These are phyloP conservation scores for Candida labiduridarum DNA, from an alignment of 1,139 yeast genomes.

Conservation along the genomic window DNA sequence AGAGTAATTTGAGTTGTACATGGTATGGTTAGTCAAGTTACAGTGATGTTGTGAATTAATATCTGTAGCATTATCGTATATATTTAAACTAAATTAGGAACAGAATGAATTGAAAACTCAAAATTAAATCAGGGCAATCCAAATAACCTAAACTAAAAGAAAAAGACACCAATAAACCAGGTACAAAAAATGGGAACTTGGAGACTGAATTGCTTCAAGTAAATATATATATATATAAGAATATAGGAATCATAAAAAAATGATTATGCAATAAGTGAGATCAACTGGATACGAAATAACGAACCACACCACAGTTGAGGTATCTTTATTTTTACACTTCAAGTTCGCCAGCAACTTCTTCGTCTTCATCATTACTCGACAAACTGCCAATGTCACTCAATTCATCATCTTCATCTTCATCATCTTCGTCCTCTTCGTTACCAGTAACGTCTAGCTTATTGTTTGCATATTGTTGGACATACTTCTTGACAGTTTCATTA, in stretches of 20 bases:
- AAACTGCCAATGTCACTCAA: slow-evolving; percentile 53
- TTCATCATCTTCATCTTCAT: slow-evolving; percentile 51
- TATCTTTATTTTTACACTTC: slow-evolving; percentile 4
- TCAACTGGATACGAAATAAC: not conserved
- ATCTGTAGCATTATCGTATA: not conserved
- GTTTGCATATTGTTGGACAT: slow-evolving; percentile 74
- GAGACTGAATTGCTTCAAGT: not conserved
- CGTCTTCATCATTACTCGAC: slow-evolving; percentile 50
- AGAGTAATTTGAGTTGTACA: not conserved
- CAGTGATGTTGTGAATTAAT: not conserved
- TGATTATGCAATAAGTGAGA: not conserved
- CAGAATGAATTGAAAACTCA: not conserved
- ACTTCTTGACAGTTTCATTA: slow-evolving; percentile 67
- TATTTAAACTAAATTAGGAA: not conserved
- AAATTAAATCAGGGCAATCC: not conserved
- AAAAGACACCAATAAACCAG: not conserved
- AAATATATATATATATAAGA: not conserved
- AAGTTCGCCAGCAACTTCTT: slow-evolving; percentile 13
- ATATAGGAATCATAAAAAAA: not conserved
- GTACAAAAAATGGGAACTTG: not conserved
- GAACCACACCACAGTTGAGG: not conserved
- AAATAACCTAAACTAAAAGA: not conserved
- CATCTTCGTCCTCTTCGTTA: slow-evolving; percentile 41
- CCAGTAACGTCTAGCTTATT: slow-evolving; percentile 22
- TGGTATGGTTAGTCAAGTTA: not conserved